Evolutionary conservation across 2,329 filamentous ascomycete genomes (phyloP).

Genomic region (Penicillium sp.): DNA sequence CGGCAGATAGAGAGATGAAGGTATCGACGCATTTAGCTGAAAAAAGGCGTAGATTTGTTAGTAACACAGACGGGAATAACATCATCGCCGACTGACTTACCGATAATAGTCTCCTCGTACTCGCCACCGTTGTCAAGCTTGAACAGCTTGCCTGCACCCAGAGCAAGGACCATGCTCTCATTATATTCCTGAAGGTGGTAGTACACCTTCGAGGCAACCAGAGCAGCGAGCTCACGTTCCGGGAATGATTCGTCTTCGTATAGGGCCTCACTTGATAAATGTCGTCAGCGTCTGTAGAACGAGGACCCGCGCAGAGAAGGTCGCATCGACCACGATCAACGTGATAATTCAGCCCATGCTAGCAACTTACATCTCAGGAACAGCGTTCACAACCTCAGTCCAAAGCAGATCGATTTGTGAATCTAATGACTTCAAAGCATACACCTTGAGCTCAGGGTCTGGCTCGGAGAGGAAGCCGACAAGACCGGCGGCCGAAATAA

Average conservation of each 20-base stretch:
- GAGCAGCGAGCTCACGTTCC: slow-evolving; percentile 87
- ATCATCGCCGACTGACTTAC: slow-evolving; percentile 39
- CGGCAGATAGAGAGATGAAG: slow-evolving; percentile 79
- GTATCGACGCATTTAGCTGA: slow-evolving; percentile 91
- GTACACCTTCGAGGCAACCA: slow-evolving; percentile 96
- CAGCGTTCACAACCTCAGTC: slow-evolving; percentile 91
- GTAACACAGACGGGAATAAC: not conserved
- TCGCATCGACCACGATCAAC: not conserved
- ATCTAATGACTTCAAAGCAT: slow-evolving; percentile 92
- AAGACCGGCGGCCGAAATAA: slow-evolving; percentile 91
- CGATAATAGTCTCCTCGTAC: slow-evolving; percentile 98
- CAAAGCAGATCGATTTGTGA: slow-evolving; percentile 95
- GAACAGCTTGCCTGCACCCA: slow-evolving; percentile 92
- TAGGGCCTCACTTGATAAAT: slow-evolving; percentile 73
- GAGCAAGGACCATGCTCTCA: slow-evolving; percentile 97
- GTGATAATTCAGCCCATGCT: not conserved
- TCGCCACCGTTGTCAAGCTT: slow-evolving; percentile 87
- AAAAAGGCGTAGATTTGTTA: slow-evolving; percentile 5
- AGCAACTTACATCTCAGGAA: slow-evolving; percentile 81
- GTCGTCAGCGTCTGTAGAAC: slow-evolving; percentile 13
- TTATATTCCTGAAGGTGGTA: slow-evolving; percentile 99
- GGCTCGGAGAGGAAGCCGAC: slow-evolving; percentile 94
- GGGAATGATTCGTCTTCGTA: slow-evolving; percentile 96
- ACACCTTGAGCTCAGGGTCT: slow-evolving; percentile 89
- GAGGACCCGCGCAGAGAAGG: not conserved